Evolutionary conservation across 2,329 filamentous ascomycete genomes (phyloP).

Genomic region (Ambrosiella cleistominuta): DNA sequence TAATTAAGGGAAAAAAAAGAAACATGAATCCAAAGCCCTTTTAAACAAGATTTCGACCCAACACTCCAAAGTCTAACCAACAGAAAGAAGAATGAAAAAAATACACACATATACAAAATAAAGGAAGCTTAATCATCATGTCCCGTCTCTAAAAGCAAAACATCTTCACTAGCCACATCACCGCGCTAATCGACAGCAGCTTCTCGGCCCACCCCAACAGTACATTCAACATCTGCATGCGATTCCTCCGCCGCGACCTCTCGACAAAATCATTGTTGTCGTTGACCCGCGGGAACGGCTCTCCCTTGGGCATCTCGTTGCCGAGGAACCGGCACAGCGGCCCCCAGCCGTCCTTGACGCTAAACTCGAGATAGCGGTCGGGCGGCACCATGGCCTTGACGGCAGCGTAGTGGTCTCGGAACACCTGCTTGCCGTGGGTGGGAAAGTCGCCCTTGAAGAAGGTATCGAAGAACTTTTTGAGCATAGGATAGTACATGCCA

Average conservation of each 20-base stretch:
- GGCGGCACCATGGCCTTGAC: conserved; percentile 20
- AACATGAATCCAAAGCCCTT: no score
- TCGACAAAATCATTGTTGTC: conserved; percentile 21
- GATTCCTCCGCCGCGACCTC: conserved; percentile 20
- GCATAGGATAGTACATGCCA: conserved; percentile 39
- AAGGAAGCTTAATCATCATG: not conserved
- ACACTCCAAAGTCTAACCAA: no score
- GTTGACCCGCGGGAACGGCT: conserved; percentile 22
- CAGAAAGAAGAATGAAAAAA: not conserved
- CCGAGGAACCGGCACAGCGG: conserved; percentile 23
- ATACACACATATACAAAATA: not conserved
- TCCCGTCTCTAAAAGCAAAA: not conserved
- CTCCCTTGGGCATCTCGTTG: conserved; percentile 19
- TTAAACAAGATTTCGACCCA: no score
- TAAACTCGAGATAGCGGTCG: conserved; percentile 18
- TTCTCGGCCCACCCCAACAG: conserved; percentile 15
- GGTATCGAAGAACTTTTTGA: conserved; percentile 49
- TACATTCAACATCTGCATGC: conserved; percentile 22
- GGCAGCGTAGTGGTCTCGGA: conserved; percentile 25
- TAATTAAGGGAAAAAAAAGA: no score
- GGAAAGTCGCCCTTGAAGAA: conserved; percentile 54
- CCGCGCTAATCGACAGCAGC: not conserved
- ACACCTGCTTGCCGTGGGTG: conserved; percentile 45
- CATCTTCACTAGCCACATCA: not conserved
- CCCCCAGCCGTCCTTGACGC: conserved; percentile 22